Evolutionary conservation across 1,284 basidiomycete genomes (phyloP), one percentile per base, ranked within the genome.

Genomic region (Rhodotorula sp.): DNA sequence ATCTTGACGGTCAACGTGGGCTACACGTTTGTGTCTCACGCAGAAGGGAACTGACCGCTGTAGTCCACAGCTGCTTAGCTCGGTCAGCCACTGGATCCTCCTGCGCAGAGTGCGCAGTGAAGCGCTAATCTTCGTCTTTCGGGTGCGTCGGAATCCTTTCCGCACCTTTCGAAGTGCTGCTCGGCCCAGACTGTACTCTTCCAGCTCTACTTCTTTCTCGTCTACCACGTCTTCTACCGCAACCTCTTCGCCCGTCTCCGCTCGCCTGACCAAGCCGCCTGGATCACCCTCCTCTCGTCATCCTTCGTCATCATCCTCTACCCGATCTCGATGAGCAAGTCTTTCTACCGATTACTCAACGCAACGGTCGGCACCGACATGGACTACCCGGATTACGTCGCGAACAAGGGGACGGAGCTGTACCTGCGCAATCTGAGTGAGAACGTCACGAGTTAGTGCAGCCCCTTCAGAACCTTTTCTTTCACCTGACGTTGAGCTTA

Each of bases 401-500:
- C 29, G 34, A 20, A 49, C 58, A 30, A 53, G 34, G 32, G 62
- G 0, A 17, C 69, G 66, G 79, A 79, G 20, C 83, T 85, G 62
- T 85, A 84, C 74, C 79, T 84, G 39, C 78, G 85, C n/a, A 82
- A 84, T 54, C 72, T 85, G 32, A 84, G 84, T n/a, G 84, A 86
- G 74, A 85, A 85, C 70, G 82, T 83, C 6, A 84, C 84, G 8
- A 85, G 81, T 80, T 8, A 51, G 63, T 77, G 76, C 1, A 78
- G 83, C 77, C 76, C 10, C 1, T 27, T 44, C 56, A 30, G 29
- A n/a, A n/a, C n/a, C n/a, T n/a, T n/a, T n/a, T 29, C 19, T 30
- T 19, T 9, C 3, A 22, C 24, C 22, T 10, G 13, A 8, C 5
- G 13, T 5, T 51, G 6, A 4, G 6, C 47, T 49, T 4, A 8